Percentiles rank a stretch among this genome's conserved stretches.
phyloP scores from a whole-genome alignment of 441 rosid genomes.

The Aquilaria agallochum region DNA sequence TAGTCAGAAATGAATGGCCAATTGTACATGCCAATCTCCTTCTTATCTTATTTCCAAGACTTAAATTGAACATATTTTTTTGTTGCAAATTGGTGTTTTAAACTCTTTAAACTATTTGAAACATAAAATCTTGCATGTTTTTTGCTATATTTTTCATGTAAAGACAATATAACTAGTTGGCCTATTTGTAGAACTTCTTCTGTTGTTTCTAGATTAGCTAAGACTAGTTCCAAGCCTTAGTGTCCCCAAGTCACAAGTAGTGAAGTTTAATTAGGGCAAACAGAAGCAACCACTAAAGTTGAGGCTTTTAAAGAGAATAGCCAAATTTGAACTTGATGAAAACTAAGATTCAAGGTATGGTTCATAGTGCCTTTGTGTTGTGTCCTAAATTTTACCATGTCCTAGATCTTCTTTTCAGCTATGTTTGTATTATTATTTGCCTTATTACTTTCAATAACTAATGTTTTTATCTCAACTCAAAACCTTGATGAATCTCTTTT shows the following conservation, averaged over 20 bases:
- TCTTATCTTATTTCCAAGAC: too few relatives aligned
- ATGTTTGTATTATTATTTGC: slow-evolving; percentile 7
- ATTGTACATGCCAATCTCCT: too few relatives aligned
- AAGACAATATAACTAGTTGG: too few relatives aligned
- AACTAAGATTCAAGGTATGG: neutral
- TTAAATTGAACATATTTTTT: too few relatives aligned
- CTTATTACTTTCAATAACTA: slow-evolving; percentile 4
- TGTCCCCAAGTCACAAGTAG: slow-evolving; percentile 6
- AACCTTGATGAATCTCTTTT: slow-evolving; percentile 7
- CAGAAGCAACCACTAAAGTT: slow-evolving; percentile 23
- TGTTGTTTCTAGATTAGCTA: neutral
- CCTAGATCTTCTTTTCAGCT: slow-evolving; percentile 2
- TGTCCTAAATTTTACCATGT: slow-evolving; percentile 15
- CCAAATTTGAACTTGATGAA: neutral
- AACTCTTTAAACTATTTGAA: too few relatives aligned
- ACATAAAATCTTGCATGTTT: too few relatives aligned
- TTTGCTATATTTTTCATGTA: too few relatives aligned
- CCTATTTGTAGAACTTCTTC: slow-evolving; percentile 1
- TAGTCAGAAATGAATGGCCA: too few relatives aligned
- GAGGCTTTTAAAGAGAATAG: neutral
- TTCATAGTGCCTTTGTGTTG: slow-evolving; percentile 6
- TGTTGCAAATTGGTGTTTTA: too few relatives aligned
- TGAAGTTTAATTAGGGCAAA: neutral
- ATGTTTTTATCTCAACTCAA: neutral
- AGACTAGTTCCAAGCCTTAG: slow-evolving; percentile 18